Percentiles rank a stretch among this genome's conserved stretches.
phyloP scores from a whole-genome alignment of 73 alveolate genomes.

The Diophrys appendiculata region DNA sequence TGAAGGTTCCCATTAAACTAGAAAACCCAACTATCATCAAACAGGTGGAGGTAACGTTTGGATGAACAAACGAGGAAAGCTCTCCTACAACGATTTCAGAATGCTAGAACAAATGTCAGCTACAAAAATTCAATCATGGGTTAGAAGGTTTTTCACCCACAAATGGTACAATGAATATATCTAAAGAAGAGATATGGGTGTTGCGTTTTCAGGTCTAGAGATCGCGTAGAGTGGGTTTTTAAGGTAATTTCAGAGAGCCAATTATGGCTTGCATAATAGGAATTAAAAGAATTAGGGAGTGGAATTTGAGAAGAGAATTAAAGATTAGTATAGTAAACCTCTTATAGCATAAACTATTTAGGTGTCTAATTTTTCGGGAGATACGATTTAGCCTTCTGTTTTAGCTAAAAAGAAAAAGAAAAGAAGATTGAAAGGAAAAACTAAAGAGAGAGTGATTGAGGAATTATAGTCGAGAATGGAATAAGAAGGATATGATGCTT shows the following conservation, averaged over 20 bases:
- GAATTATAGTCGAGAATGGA: not conserved
- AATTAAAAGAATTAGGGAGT: too few relatives aligned
- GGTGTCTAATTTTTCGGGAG: too few relatives aligned
- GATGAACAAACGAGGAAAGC: not conserved
- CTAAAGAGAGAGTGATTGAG: not conserved
- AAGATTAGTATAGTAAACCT: too few relatives aligned
- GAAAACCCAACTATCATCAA: too few relatives aligned
- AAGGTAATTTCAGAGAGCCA: not conserved
- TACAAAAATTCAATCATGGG: not conserved
- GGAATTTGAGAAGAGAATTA: too few relatives aligned
- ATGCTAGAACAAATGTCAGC: not conserved
- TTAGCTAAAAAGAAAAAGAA: not conserved
- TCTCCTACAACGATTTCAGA: not conserved
- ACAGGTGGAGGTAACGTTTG: not conserved
- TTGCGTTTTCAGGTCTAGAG: not conserved
- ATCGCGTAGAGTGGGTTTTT: not conserved
- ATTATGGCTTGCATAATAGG: too few relatives aligned
- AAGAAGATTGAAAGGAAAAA: not conserved
- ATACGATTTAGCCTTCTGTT: too few relatives aligned
- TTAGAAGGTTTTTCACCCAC: not conserved
- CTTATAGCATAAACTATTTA: too few relatives aligned
- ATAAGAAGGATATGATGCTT: not conserved
- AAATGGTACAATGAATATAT: not conserved
- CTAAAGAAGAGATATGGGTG: not conserved
- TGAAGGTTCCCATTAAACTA: too few relatives aligned